Percentiles rank a stretch among this genome's conserved stretches.
Conservation (phyloP, 495 filamentous ascomycete genomes). For the Aspergillus funiculosus region DNA sequence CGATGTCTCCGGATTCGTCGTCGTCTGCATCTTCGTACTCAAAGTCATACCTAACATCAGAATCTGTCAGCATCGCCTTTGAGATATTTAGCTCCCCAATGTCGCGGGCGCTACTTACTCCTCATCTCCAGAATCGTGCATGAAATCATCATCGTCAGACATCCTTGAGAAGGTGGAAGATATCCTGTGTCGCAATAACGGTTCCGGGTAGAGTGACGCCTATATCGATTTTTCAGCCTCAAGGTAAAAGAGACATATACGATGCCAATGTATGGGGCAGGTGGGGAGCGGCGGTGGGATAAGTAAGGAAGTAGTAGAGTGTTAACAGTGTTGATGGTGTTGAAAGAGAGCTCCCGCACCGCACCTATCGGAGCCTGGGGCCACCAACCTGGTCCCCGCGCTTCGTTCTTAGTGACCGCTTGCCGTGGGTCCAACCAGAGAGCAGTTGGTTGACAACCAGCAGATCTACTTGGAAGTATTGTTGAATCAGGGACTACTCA, state of each 20-base stretch:
- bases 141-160: conserved; percentile 97
- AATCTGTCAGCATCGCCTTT: conserved; percentile 14
- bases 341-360: conserved; percentile 14
- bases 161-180: conserved; percentile 40
- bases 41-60: conserved; percentile 73
- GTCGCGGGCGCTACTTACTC: conserved; percentile 41
- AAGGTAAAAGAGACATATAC: too few relatives aligned
- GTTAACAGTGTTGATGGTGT: neutral
- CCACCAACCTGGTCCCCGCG: conserved; percentile 14
- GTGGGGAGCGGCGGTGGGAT: too few relatives aligned
- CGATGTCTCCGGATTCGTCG: conserved; percentile 80
- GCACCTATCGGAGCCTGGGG: conserved; percentile 20
- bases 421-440: neutral
- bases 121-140: conserved; percentile 95
- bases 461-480: neutral
- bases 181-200: neutral
- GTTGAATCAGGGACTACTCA: neutral
- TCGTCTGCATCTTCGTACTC: conserved; percentile 93
- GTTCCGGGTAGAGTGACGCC: too few relatives aligned
- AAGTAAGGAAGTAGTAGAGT: too few relatives aligned
- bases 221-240: too few relatives aligned
- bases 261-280: too few relatives aligned
- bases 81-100: too few relatives aligned
- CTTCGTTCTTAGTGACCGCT: neutral
- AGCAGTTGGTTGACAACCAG: too few relatives aligned